Evolutionary conservation across 257 asterid genomes (phyloP), one percentile per base, ranked within the genome.

Genomic region (Leptodermis oblonga): DNA sequence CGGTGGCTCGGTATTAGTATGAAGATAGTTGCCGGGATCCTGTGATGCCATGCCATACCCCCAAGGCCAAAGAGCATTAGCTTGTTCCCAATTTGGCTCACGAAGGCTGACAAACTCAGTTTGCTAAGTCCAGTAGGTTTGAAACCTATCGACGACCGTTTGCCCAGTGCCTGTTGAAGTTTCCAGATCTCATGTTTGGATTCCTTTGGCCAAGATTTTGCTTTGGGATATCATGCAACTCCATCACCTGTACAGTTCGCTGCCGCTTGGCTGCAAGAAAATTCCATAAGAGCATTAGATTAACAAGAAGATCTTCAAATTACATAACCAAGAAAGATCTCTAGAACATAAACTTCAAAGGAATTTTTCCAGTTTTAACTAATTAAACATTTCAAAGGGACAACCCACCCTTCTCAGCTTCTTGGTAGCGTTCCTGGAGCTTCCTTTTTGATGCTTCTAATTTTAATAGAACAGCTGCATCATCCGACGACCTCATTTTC

Each of bases 391-490:
- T 48, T 2, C n/a, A 28, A 68, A 62, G 46, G 45, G 30, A 6
- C 31, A 73, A 82, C 95, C 56, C 72, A 90, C 98, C 97, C 18
- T 92, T 90, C 74, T 87, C 92, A 49, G 86, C 98, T 84, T 88
- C 97, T 76, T 83, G 97, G 74, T 90, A 90, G 14, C 97, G 92
- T 70, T 92, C 96, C 10, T 92, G 98, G 36, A 92, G 96, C 79
- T 92, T 92, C 87, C 98, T 88, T 67, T 92, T 90, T 14, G 98
- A 85, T 15, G 84, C 88, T 82, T 92, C 98, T 17, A 92, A 66
- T 53, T 82, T 88, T 68, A 74, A 78, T 67, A 74, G 74, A 73
- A 79, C 87, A 2, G 84, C 80, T 25, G 74, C 74, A 68, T 81
- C 96, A 10, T 80, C 86, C 46, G 83, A 75, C 43, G 48, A 9